Evolutionary conservation across 2,329 filamentous ascomycete genomes (phyloP).

Genomic region (Periconia sp.): DNA sequence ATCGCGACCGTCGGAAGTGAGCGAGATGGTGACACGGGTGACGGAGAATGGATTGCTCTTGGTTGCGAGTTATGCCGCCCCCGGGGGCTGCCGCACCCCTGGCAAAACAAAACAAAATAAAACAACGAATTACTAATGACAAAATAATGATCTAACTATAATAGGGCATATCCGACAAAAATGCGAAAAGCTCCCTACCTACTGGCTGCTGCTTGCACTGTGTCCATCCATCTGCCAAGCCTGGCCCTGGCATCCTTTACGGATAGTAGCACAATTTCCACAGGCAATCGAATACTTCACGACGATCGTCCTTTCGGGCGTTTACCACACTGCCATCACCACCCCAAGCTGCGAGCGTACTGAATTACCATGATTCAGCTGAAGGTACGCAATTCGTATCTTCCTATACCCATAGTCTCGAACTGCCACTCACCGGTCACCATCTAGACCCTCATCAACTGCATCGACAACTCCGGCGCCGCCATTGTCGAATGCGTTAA

Average conservation of each 20-base stretch:
- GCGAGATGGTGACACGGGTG: background rate
- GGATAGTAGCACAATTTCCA: background rate
- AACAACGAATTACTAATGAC: no score
- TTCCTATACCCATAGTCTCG: background rate
- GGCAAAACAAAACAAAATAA: no score
- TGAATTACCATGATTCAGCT: conserved; percentile 42
- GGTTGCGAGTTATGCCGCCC: no score
- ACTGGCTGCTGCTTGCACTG: background rate
- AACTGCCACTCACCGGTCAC: conserved; percentile 56
- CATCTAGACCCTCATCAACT: conserved; percentile 85
- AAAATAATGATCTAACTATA: no score
- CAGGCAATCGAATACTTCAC: background rate
- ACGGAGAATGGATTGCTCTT: background rate
- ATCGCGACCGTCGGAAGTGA: conserved; percentile 4
- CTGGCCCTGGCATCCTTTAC: background rate
- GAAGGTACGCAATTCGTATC: conserved; percentile 27
- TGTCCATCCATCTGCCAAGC: background rate
- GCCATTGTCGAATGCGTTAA: conserved; percentile 95
- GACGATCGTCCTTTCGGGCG: conserved; percentile 12
- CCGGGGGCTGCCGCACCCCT: background rate
- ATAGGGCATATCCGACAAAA: no score
- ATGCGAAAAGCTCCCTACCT: no score
- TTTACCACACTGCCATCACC: background rate
- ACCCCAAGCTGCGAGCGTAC: conserved; percentile 4
- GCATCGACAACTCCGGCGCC: conserved; percentile 99